phyloP scores from a whole-genome alignment of 257 asterid genomes.

The Scutellaria galericulata region DNA sequence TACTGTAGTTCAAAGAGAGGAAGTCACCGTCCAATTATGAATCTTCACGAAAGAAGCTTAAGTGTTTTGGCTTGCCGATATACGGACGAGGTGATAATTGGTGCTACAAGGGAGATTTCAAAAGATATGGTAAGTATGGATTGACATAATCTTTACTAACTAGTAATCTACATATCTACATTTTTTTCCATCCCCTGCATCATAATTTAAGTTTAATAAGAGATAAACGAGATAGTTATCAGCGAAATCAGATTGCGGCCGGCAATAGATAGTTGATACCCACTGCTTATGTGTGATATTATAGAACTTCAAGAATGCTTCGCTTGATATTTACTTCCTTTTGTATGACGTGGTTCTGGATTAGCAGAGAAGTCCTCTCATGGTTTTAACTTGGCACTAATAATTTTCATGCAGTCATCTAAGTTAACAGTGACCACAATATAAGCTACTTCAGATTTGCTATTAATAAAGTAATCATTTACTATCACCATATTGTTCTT shows the following conservation, averaged over 20 bases:
- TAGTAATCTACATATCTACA: conserved; percentile 13
- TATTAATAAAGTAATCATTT: background rate
- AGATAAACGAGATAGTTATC: conserved; percentile 20
- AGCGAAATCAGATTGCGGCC: conserved; percentile 15
- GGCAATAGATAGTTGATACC: background rate
- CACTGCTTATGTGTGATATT: background rate
- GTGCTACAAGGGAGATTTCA: conserved; percentile 99
- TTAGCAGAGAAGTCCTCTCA: conserved; percentile 9
- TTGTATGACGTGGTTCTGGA: background rate
- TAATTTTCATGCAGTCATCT: background rate
- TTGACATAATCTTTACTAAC: conserved; percentile 15
- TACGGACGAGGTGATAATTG: conserved; percentile 95
- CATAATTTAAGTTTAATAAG: conserved; percentile 23
- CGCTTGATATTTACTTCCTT: background rate
- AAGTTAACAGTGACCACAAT: background rate
- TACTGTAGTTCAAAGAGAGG: conserved; percentile 83
- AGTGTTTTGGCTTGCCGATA: conserved; percentile 98
- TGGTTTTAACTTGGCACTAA: conserved; percentile 11
- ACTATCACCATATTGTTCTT: background rate
- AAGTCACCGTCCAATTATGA: conserved; percentile 98
- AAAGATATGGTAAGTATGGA: conserved; percentile 78
- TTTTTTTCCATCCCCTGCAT: conserved; percentile 13
- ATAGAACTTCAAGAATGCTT: background rate
- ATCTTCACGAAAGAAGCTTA: conserved; percentile 98
- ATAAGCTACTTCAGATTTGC: background rate